A percentile compares a stretch with the other conserved stretches of the same genome.
Conservation (phyloP, 2,329 filamentous ascomycete species). For the Aspergillus costaricaensis region DNA sequence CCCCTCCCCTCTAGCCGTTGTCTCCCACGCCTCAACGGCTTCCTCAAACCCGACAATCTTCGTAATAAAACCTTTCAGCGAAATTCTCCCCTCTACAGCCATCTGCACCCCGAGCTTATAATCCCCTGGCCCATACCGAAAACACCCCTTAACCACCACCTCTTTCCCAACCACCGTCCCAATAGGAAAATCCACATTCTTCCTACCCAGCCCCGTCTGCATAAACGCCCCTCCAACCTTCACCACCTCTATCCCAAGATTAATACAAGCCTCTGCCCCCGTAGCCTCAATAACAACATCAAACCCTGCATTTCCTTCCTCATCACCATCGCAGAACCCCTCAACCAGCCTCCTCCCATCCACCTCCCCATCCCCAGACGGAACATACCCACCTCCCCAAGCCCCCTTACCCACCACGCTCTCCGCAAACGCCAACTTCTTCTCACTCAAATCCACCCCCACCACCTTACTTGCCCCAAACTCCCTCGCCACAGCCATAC, state of each 20-base stretch:
- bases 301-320: constrained; percentile 27
- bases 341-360: background rate
- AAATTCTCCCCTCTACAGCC: constrained; percentile 29
- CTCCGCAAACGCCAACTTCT: background rate
- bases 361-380: background rate
- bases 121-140: constrained; percentile 38
- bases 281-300: constrained; percentile 48
- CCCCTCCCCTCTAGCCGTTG: constrained; percentile 17
- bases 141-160: constrained; percentile 36
- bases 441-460: constrained; percentile 23
- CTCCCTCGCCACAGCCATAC: constrained; percentile 75
- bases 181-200: constrained; percentile 42
- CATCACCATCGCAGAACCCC: constrained; percentile 4
- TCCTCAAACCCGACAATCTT: constrained; percentile 33
- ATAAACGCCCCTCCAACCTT: constrained; percentile 34
- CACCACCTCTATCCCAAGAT: constrained; percentile 46
- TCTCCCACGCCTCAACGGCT: constrained; percentile 34
- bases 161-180: constrained; percentile 39
- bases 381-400: background rate
- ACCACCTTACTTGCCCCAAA: constrained; percentile 78
- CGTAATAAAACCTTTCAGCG: constrained; percentile 31
- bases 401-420: background rate
- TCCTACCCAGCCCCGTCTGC: constrained; percentile 41
- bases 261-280: constrained; percentile 47
- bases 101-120: constrained; percentile 44